These are phyloP conservation scores for Dactylonectria macrodidyma DNA, from an alignment of 2,329 filamentous ascomycete genomes.

Conservation along the genomic window DNA sequence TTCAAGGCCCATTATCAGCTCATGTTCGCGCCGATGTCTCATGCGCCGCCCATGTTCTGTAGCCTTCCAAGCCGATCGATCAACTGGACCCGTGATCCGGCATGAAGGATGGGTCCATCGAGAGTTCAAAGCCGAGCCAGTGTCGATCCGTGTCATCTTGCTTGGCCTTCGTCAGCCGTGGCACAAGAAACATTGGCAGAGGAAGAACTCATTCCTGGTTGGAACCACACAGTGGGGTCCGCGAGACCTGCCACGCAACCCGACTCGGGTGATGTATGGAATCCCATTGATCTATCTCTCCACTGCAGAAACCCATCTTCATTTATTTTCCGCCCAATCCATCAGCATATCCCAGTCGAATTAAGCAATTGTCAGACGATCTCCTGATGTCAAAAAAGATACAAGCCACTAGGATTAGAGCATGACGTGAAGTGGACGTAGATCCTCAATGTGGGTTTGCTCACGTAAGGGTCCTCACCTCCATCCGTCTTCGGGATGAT, in stretches of 20 bases:
- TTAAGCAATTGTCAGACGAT: background rate
- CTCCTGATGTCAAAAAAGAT: background rate
- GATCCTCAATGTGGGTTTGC: background rate
- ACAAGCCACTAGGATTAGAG: background rate
- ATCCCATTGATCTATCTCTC: background rate
- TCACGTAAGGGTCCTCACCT: background rate
- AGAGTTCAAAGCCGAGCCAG: background rate
- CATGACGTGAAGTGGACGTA: background rate
- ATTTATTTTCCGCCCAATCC: background rate
- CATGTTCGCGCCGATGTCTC: background rate
- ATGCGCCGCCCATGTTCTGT: background rate
- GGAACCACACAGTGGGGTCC: background rate
- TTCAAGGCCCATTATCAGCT: conserved; percentile 1
- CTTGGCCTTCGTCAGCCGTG: background rate
- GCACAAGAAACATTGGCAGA: too few relatives aligned
- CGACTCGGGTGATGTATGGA: background rate
- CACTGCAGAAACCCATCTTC: background rate
- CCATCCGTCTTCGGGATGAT: background rate
- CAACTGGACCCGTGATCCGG: background rate
- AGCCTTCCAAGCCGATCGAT: background rate
- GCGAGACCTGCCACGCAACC: background rate
- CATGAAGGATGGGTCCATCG: background rate
- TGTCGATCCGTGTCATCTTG: background rate
- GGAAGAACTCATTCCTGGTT: too few relatives aligned
- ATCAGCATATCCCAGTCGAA: background rate